A percentile compares a stretch with the other conserved stretches of the same genome.
These are phyloP conservation scores for Hansfordia pulvinata DNA, from an alignment of 2,329 filamentous ascomycete genomes.

Conservation along the genomic window DNA sequence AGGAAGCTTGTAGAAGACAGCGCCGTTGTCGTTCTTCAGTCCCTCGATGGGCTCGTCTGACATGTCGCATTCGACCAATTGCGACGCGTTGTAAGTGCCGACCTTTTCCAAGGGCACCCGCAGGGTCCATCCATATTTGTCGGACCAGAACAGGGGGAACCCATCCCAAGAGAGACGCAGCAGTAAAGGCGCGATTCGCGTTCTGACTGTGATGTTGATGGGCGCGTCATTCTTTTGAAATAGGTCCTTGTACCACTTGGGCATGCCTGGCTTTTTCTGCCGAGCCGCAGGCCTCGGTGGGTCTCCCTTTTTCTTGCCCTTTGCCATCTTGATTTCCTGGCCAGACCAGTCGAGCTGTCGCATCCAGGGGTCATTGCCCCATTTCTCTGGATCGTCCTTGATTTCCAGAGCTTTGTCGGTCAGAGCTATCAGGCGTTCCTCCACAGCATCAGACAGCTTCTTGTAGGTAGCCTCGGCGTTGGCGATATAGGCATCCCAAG, in stretches of 20 bases:
- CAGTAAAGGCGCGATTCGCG: constrained; percentile 73
- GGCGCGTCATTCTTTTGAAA: constrained; percentile 54
- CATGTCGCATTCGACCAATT: constrained; percentile 65
- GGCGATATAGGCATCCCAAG: constrained; percentile 74
- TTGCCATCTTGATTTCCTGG: constrained; percentile 82
- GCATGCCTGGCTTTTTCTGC: constrained; percentile 92
- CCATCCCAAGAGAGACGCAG: constrained; percentile 81
- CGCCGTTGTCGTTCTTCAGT: constrained; percentile 51
- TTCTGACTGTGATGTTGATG: constrained; percentile 74
- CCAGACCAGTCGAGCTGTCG: constrained; percentile 90
- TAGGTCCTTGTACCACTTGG: constrained; percentile 89
- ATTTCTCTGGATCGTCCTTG: constrained; percentile 55
- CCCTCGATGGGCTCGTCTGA: constrained; percentile 54
- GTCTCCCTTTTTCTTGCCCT: constrained; percentile 78
- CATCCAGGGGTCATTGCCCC: constrained; percentile 77
- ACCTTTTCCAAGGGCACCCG: constrained; percentile 52
- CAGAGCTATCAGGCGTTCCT: constrained; percentile 58
- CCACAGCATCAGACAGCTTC: constrained; percentile 61
- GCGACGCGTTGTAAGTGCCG: constrained; percentile 53
- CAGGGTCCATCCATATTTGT: constrained; percentile 89
- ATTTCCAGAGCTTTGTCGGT: constrained; percentile 65
- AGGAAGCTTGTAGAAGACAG: constrained; percentile 81
- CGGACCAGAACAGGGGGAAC: constrained; percentile 82
- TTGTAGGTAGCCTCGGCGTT: constrained; percentile 80
- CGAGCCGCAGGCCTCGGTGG: constrained; percentile 62